Conservation (phyloP, 2,329 filamentous ascomycete species). For the Colletotrichum somersetense region DNA sequence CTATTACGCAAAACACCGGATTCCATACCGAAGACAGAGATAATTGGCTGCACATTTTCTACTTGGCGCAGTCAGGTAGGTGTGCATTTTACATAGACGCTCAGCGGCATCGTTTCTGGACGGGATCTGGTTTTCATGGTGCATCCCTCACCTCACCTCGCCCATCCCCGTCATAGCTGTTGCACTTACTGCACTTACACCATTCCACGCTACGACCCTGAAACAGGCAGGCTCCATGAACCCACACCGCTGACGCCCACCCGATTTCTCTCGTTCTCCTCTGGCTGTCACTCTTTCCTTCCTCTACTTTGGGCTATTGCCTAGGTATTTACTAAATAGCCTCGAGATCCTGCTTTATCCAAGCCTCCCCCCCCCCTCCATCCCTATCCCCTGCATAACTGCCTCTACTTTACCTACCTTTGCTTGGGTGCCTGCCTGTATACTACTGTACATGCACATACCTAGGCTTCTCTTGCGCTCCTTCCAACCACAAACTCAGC, state of each 20-base stretch:
- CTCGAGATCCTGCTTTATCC: neutral
- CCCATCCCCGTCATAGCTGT: conserved; percentile 35
- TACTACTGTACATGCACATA: neutral
- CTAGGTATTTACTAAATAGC: neutral
- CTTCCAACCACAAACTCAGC: conserved; percentile 17
- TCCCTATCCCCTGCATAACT: neutral
- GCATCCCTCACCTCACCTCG: conserved; percentile 11
- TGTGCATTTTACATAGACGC: conserved; percentile 1
- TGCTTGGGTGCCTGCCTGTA: too few species aligned
- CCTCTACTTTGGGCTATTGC: too few species aligned
- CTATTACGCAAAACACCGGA: neutral
- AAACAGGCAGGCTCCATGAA: conserved; percentile 31
- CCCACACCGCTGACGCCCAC: conserved; percentile 15
- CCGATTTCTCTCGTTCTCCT: neutral
- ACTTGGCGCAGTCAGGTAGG: neutral
- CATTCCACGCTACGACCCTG: conserved; percentile 24
- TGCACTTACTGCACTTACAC: conserved; percentile 35
- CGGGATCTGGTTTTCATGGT: conserved; percentile 25
- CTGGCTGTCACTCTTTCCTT: neutral
- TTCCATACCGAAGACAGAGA: neutral
- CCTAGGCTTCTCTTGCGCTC: neutral
- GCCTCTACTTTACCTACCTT: neutral
- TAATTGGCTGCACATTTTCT: neutral
- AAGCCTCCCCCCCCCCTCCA: too few species aligned
- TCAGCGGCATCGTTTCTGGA: neutral